Evolutionary conservation across 495 filamentous ascomycete genomes (phyloP).

Genomic region (Hypoxylon lienhwacheense): DNA sequence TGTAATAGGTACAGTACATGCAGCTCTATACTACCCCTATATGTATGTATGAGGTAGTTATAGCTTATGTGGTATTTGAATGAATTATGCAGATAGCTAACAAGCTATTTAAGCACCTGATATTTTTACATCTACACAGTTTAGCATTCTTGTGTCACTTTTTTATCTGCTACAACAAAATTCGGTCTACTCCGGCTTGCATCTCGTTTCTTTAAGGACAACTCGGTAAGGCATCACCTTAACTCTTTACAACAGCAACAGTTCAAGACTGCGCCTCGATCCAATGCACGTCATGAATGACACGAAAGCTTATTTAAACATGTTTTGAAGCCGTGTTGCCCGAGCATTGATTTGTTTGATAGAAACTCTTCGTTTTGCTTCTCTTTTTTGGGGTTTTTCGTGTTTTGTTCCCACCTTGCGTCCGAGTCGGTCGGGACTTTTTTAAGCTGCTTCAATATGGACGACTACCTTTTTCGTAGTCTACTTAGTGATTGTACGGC

Average conservation of each 20-base stretch:
- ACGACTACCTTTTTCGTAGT: slow-evolving; percentile 55
- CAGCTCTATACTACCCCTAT: no score
- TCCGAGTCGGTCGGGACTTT: no score
- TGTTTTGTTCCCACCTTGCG: no score
- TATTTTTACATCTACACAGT: no score
- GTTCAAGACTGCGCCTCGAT: slow-evolving; percentile 29
- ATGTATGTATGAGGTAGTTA: no score
- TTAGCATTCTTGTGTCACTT: no score
- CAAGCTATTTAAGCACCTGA: no score
- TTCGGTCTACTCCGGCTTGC: no score
- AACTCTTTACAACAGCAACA: slow-evolving; percentile 11
- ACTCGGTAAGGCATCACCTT: slow-evolving; percentile 30
- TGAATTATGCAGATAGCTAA: no score
- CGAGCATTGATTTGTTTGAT: slow-evolving; percentile 5
- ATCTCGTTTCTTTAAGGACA: slow-evolving; percentile 4
- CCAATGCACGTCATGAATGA: slow-evolving; percentile 20
- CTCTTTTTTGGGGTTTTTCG: neutral
- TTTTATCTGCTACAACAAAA: neutral
- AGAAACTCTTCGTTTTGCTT: slow-evolving; percentile 5
- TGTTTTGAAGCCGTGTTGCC: slow-evolving; percentile 8
- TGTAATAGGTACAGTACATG: no score
- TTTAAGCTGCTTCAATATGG: slow-evolving; percentile 44
- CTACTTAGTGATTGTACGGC: slow-evolving; percentile 47
- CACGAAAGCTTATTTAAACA: slow-evolving; percentile 8
- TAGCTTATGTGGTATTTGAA: no score